A percentile compares a stretch with the other conserved stretches of the same genome.
phyloP scores from a whole-genome alignment of 306 rosid genomes.

The Cucurbita moschata region DNA sequence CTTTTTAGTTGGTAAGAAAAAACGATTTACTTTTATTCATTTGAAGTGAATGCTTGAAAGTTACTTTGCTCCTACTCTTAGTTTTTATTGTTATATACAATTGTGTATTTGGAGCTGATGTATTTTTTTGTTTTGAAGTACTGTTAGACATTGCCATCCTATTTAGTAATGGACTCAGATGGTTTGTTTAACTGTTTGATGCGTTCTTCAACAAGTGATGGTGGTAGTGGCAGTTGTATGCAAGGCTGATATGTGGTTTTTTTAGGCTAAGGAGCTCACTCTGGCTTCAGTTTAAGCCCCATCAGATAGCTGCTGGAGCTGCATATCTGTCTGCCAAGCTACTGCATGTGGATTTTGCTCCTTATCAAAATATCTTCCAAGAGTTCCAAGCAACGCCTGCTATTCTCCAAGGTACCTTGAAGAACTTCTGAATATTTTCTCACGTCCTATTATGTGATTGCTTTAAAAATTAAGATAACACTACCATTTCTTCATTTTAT shows the following conservation, averaged over 20 bases:
- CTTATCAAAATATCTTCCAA: slow-evolving; percentile 61
- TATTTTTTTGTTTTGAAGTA: slow-evolving; percentile 34
- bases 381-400: slow-evolving; percentile 86
- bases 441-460: background rate
- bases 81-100: slow-evolving; percentile 17
- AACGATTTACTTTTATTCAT: slow-evolving; percentile 32
- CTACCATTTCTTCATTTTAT: background rate
- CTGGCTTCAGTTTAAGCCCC: slow-evolving; percentile 96
- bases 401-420: slow-evolving; percentile 62
- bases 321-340: slow-evolving; percentile 76
- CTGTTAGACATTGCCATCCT: slow-evolving; percentile 33
- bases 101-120: slow-evolving; percentile 27
- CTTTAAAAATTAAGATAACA: background rate
- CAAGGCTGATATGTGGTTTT: slow-evolving; percentile 8
- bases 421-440: background rate
- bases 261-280: slow-evolving; percentile 94
- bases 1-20: slow-evolving; percentile 94
- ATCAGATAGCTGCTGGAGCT: slow-evolving; percentile 97
- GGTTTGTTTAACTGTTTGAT: slow-evolving; percentile 51
- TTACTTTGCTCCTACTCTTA: slow-evolving; percentile 19
- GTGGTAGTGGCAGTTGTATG: background rate
- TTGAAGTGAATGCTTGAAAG: slow-evolving; percentile 25
- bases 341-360: slow-evolving; percentile 60
- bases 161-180: slow-evolving; percentile 35
- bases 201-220: slow-evolving; percentile 18